A percentile compares a stretch with the other conserved stretches of the same genome.
Conservation (phyloP, 345 rosid species). For the Aquilaria malaccensis region DNA sequence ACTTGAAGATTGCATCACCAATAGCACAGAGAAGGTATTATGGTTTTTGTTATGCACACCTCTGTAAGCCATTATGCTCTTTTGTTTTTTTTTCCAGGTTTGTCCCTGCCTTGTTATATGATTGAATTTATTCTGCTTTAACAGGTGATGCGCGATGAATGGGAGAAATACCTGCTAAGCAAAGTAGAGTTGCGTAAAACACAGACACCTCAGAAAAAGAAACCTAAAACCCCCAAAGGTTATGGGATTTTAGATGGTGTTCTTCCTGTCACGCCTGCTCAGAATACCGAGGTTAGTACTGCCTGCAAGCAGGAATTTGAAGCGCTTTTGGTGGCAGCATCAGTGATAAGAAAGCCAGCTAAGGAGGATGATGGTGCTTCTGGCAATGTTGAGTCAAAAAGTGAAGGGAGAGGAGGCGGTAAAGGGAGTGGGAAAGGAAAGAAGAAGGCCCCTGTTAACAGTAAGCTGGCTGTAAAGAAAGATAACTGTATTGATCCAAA, state of each 20-base stretch:
- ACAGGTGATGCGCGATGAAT: slow-evolving; percentile 88
- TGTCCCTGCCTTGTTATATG: not conserved
- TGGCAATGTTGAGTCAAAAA: slow-evolving; percentile 33
- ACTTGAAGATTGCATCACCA: slow-evolving; percentile 79
- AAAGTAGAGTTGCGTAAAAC: slow-evolving; percentile 63
- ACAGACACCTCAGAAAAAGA: slow-evolving; percentile 72
- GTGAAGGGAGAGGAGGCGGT: slow-evolving; percentile 21
- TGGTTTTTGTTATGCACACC: not conserved
- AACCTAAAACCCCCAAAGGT: slow-evolving; percentile 71
- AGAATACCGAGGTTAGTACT: slow-evolving; percentile 64
- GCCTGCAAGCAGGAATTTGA: slow-evolving; percentile 66
- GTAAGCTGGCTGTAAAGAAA: slow-evolving; percentile 19
- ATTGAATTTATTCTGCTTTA: slow-evolving; percentile 11
- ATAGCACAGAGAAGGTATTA: slow-evolving; percentile 57
- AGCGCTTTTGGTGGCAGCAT: slow-evolving; percentile 74
- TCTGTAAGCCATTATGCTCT: no score
- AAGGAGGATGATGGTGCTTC: slow-evolving; percentile 27
- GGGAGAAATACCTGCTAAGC: slow-evolving; percentile 89
- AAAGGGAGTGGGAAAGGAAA: slow-evolving; percentile 38
- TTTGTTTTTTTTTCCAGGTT: not conserved
- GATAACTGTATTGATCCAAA: slow-evolving; percentile 18
- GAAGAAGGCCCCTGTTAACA: slow-evolving; percentile 28
- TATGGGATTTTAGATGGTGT: slow-evolving; percentile 93
- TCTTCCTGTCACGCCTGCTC: slow-evolving; percentile 53
- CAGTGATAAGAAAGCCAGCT: slow-evolving; percentile 44